Evolutionary conservation across 2,329 filamentous ascomycete genomes (phyloP).

Genomic region (Aschersonia sp.): DNA sequence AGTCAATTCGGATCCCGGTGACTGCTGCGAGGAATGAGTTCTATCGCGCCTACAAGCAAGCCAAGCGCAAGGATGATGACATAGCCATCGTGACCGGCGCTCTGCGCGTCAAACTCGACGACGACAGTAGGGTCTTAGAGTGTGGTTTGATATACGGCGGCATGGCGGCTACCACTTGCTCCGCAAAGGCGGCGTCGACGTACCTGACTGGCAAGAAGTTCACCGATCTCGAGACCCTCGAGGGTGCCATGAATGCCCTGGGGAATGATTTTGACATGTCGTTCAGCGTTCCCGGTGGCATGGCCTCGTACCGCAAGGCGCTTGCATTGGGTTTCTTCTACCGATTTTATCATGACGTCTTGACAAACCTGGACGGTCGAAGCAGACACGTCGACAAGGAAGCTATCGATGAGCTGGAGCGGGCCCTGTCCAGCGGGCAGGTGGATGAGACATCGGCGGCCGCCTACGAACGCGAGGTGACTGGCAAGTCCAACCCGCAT

Average conservation of each 20-base stretch:
- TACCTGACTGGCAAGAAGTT: slow-evolving; percentile 68
- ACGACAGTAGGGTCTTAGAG: slow-evolving; percentile 55
- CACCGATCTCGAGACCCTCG: slow-evolving; percentile 67
- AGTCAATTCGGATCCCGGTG: slow-evolving; percentile 72
- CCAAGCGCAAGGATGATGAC: slow-evolving; percentile 95
- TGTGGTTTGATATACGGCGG: slow-evolving; percentile 82
- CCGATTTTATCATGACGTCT: slow-evolving; percentile 84
- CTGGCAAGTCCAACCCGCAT: slow-evolving; percentile 78
- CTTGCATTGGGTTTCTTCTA: slow-evolving; percentile 92
- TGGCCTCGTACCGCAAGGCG: slow-evolving; percentile 91
- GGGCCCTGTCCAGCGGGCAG: slow-evolving; percentile 64
- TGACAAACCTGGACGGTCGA: slow-evolving; percentile 42
- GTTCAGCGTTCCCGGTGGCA: slow-evolving; percentile 88
- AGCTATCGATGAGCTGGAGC: slow-evolving; percentile 71
- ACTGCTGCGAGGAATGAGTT: slow-evolving; percentile 65
- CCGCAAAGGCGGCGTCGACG: slow-evolving; percentile 62
- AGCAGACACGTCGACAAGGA: slow-evolving; percentile 47
- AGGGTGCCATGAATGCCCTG: slow-evolving; percentile 81
- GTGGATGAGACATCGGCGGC: slow-evolving; percentile 64
- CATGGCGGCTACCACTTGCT: slow-evolving; percentile 86
- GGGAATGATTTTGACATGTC: slow-evolving; percentile 77
- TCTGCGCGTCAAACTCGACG: slow-evolving; percentile 57
- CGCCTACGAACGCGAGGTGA: slow-evolving; percentile 67
- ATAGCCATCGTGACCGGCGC: slow-evolving; percentile 94
- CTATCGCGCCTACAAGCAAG: slow-evolving; percentile 85